Evolutionary conservation across 345 rosid species (phyloP), one percentile per base, ranked within the genome.

Genomic region (Murraya paniculata): DNA sequence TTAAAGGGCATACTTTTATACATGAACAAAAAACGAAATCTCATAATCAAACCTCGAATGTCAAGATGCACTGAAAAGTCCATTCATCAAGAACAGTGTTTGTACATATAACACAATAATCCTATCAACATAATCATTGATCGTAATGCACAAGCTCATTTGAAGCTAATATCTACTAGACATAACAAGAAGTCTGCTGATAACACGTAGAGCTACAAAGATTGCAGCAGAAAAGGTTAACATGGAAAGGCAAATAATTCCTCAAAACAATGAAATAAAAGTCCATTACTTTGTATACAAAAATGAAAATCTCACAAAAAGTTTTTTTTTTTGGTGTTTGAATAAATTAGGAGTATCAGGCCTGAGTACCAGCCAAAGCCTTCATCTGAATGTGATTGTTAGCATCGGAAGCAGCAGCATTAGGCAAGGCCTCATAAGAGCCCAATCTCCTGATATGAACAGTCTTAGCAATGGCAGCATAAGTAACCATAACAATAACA

Each of bases 361-460:
- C 95, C 88, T 94, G 98, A 24, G 89, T 92, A 9, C 98, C 97
- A 0, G 89, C 59, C 86, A 94, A 84, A 4, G 97, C 88, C 86
- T 94, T 94, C 98, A 94, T 91, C 88, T 92, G 98, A 86, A 91
- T 88, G 55, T 82, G 87, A 83, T 67, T 79, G 68, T 77, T 85
- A 72, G 90, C 73, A 81, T 88, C 90, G 2, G 78, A 53, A 57
- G 82, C 67, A 80, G 82, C 79, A 36, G 76, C 76, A 2, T 81
- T 85, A 0, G 97, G 94, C 87, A 96, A 87, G 6, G 97, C 87
- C 77, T 96, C 99, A 25, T 96, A 96, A 1, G 98, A 87, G 0
- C 89, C 98, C 57, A 85, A 80, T 83, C 90, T 90, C 84, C 91
- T 74, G 11, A 82, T 71, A 7, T 92, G 93, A 18, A 82, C 81